Evolutionary conservation across 2,329 filamentous ascomycete species (phyloP), one percentile per base, ranked within the genome.

Genomic region (Simplicillium aogashimaense): DNA sequence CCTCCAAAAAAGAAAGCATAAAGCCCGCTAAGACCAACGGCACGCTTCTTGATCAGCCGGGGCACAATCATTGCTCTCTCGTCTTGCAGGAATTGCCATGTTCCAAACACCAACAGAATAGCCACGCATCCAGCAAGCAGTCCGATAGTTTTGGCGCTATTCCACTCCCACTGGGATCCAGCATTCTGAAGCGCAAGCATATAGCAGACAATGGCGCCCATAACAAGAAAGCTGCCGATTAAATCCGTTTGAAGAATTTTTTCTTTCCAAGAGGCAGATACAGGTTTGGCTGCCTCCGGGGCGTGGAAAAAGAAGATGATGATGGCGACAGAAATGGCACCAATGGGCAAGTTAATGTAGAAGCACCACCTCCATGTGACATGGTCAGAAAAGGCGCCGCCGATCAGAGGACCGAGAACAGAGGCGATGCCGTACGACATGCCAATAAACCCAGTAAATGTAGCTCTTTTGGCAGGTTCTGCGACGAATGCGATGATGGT

Each of bases 121-220:
- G 62, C 52, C 2, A 53, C 70, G n/a, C 64, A 65, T 4, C 69
- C 67, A 8, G 67, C 59, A 40, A 78, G 67, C 15, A 77, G 56
- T 2, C 69, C 71, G 30, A 76, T 69, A 37, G 76, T 61, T 17
- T 55, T 59, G 11, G 63, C 54, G 54, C 60, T 64, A 42, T 53
- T 59, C 74, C 74, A 79, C 4, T 72, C 38, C 40, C 71, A 69
- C 17, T 66, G 53, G 31, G 65, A 58, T 8, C 75, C 75, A 12
- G 73, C 75, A 67, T 70, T 78, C 48, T 78, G 68, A 30, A 78
- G 58, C 7, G 72, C 74, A 4, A 79, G 61, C 8, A 78, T 56
- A 11, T 77, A 59, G 47, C 66, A 70, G 44, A 76, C 53, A 35
- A 76, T 63, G 30, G 66, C 64, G 1, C 73, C 69, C 20, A 75